phyloP scores from a whole-genome alignment of 2,329 filamentous ascomycete genomes.

The Penicillium sp. region DNA sequence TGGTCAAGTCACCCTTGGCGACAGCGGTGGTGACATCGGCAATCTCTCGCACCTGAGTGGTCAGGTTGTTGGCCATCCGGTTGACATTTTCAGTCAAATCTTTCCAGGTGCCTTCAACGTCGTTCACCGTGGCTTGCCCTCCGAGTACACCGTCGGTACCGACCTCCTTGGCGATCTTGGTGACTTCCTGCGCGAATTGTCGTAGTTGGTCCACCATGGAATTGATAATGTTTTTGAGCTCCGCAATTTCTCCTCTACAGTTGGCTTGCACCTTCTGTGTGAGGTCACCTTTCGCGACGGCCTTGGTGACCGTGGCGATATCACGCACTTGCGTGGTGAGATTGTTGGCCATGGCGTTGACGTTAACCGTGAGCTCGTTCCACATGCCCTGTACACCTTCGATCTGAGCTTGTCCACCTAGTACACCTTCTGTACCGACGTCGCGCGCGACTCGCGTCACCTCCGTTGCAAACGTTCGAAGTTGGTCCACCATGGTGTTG shows the following conservation, averaged over 20 bases:
- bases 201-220: constrained; percentile 98
- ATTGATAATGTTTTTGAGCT: constrained; percentile 97
- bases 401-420: constrained; percentile 77
- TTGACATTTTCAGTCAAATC: constrained; percentile 95
- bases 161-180: constrained; percentile 92
- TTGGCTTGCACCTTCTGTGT: constrained; percentile 95
- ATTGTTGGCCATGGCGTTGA: constrained; percentile 85
- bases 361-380: constrained; percentile 81
- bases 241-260: constrained; percentile 84
- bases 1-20: constrained; percentile 85
- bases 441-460: constrained; percentile 78
- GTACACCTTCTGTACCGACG: constrained; percentile 76
- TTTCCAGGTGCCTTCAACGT: constrained; percentile 95
- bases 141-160: constrained; percentile 91
- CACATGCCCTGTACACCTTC: constrained; percentile 83
- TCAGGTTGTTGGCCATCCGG: constrained; percentile 97
- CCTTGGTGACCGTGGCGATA: constrained; percentile 74
- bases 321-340: constrained; percentile 86
- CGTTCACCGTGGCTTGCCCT: constrained; percentile 91
- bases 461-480: constrained; percentile 77
- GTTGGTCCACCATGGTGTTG: constrained; percentile 84
- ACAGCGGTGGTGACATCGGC: constrained; percentile 95
- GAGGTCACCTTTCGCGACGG: constrained; percentile 75
- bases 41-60: constrained; percentile 95
- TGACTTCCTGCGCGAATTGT: constrained; percentile 95